Percentiles rank a stretch among this genome's conserved stretches.
Evolutionary conservation across 2,329 filamentous ascomycete species (phyloP).

Genomic region (Pseudocercospora macadamiae): DNA sequence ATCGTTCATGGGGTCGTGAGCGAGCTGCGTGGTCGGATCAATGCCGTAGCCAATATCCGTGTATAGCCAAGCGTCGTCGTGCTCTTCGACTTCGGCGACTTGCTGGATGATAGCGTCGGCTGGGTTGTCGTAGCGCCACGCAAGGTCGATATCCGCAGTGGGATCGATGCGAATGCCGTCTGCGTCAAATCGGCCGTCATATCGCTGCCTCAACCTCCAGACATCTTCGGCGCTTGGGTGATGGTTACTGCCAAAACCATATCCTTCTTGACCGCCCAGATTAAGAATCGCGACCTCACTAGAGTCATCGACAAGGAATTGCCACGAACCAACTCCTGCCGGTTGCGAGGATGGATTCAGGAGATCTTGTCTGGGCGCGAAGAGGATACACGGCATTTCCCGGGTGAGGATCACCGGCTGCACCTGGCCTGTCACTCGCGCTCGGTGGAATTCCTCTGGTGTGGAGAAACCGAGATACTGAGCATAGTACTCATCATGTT

Average conservation of each 20-base stretch:
- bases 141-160: constrained; percentile 18
- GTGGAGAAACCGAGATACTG: neutral
- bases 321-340: constrained; percentile 21
- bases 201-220: constrained; percentile 19
- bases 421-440: neutral
- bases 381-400: constrained; percentile 7
- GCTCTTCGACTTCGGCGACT: neutral
- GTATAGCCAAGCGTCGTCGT: neutral
- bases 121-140: constrained; percentile 18
- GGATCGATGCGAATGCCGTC: constrained; percentile 8
- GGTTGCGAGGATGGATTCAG: neutral
- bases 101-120: neutral
- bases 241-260: constrained; percentile 6
- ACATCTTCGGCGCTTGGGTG: constrained; percentile 20
- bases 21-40: constrained; percentile 17
- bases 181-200: neutral
- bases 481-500: neutral
- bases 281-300: constrained; percentile 11
- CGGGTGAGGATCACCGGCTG: neutral
- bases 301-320: constrained; percentile 13
- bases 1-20: constrained; percentile 25
- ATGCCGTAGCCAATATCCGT: constrained; percentile 18
- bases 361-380: constrained; percentile 14
- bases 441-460: neutral
- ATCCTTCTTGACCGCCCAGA: constrained; percentile 13